Evolutionary conservation across 2,329 filamentous ascomycete genomes (phyloP), one percentile per base, ranked within the genome.

Genomic region (Fusarium avenaceum): DNA sequence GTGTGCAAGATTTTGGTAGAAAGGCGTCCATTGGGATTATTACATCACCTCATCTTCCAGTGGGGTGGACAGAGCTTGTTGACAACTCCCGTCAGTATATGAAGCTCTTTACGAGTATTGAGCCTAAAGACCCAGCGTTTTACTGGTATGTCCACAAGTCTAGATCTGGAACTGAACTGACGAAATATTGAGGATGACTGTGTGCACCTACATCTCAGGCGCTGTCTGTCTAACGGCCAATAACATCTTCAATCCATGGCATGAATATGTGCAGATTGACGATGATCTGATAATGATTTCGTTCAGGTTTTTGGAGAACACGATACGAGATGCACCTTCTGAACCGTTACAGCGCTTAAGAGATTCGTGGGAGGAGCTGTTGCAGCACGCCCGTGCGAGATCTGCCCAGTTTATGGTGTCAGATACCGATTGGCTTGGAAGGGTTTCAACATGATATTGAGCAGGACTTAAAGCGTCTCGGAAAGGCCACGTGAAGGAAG

Each of bases 11-110:
- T 0, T 55, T 45, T n/a, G 50, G 53, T 4, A 38, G 26, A 24
- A 55, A 13, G 1, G 39, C 15, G 0, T 2, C 20, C 0, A 11
- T 32, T 9, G 35, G 19, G 2, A 3, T 15, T 7, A 7, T 39
- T 0, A 4, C 32, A 26, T 19, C 47, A 38, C 39, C 49, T 4
- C 48, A 30, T 0, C 14, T 60, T 2, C 55, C 58, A 7, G 39
- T 46, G 4, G 52, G 53, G 4, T 67, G 65, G 65, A 15, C 63
- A 4, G 30, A 22, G 1, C 48, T 69, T 17, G 63, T 69, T 2
- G 5, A 50, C 6, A 59, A 57, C 22, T 47, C 46, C 22, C 63
- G 65, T 5, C 19, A 35, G 11, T 60, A 19, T 6, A 61, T 67
- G 17, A 17, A n/a, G 3, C 8, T 68, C 3, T 68, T 64, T n/a